Evolutionary conservation across 2,329 filamentous ascomycete genomes (phyloP).

Genomic region (Fusarium neocosmosporiellum): DNA sequence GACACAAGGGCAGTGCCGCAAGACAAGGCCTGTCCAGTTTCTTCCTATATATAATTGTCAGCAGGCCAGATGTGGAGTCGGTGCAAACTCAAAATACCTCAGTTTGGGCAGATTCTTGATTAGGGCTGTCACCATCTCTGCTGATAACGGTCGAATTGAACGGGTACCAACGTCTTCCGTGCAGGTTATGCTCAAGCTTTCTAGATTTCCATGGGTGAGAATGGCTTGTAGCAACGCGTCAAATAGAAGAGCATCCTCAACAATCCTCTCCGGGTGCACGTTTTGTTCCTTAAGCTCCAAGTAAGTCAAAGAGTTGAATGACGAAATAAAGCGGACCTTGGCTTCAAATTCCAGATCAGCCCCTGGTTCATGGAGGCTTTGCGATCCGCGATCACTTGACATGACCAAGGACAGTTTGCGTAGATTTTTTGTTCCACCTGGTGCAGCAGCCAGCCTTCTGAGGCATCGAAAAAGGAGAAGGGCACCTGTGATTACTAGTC

Average conservation of each 20-base stretch:
- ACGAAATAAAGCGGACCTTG: not conserved
- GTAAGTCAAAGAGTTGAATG: not conserved
- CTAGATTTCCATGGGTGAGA: not conserved
- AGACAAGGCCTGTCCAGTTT: constrained; percentile 20
- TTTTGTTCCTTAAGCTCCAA: not conserved
- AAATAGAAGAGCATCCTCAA: not conserved
- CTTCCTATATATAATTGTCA: not conserved
- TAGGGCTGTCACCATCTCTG: not conserved
- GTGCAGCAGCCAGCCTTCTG: not conserved
- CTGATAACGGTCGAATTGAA: not conserved
- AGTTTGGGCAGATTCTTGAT: not conserved
- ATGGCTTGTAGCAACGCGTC: not conserved
- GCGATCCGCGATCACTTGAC: not conserved
- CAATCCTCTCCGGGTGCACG: not conserved
- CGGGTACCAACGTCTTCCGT: not conserved
- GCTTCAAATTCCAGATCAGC: not conserved
- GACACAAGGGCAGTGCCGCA: constrained; percentile 5
- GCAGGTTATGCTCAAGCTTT: not conserved
- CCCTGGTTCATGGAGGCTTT: not conserved
- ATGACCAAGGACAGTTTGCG: not conserved
- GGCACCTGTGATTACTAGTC: not conserved
- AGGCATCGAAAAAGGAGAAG: not conserved
- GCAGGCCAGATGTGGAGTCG: not conserved
- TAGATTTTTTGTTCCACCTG: not conserved
- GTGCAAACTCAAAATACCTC: not conserved